Evolutionary conservation across 495 filamentous ascomycete genomes (phyloP).

Genomic region (Monascus purpureus): DNA sequence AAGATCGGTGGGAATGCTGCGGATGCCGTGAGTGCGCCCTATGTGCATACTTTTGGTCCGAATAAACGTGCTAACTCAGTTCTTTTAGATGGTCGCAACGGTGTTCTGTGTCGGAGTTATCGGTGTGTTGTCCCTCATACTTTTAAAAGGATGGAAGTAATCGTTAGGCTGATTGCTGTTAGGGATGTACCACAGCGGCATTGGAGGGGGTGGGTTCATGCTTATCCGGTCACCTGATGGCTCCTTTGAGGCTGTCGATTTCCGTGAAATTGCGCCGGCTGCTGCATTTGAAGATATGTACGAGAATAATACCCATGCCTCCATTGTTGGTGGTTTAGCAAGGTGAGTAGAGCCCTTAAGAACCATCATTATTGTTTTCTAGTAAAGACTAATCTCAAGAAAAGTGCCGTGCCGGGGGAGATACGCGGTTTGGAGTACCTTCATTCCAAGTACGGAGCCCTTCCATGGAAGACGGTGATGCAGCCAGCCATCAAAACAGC

Average conservation of each 20-base stretch:
- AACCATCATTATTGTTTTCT: slow-evolving; percentile 1
- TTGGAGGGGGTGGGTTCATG: slow-evolving; percentile 85
- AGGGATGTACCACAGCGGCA: slow-evolving; percentile 77
- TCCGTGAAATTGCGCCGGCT: slow-evolving; percentile 71
- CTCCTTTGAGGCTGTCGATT: slow-evolving; percentile 65
- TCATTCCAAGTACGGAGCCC: slow-evolving; percentile 55
- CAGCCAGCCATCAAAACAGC: slow-evolving; percentile 62
- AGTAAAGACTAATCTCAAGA: slow-evolving; percentile 11
- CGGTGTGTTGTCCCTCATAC: slow-evolving; percentile 32
- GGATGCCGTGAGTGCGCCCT: slow-evolving; percentile 40
- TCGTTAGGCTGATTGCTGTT: slow-evolving; percentile 5
- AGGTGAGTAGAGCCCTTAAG: slow-evolving; percentile 22
- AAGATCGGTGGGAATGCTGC: slow-evolving; percentile 59
- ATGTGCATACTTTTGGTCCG: not conserved
- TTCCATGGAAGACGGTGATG: slow-evolving; percentile 58
- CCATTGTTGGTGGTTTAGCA: slow-evolving; percentile 48
- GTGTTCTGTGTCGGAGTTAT: slow-evolving; percentile 63
- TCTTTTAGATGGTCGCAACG: slow-evolving; percentile 46
- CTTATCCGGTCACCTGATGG: slow-evolving; percentile 52
- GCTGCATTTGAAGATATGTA: slow-evolving; percentile 74
- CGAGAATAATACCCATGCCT: slow-evolving; percentile 35
- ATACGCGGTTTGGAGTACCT: slow-evolving; percentile 62
- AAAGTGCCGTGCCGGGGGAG: slow-evolving; percentile 76
- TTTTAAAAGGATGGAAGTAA: not conserved
- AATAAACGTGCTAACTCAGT: not conserved